A percentile compares a stretch with the other conserved stretches of the same genome.
These are phyloP conservation scores for Alternaria metachromatica DNA, from an alignment of 2,329 filamentous ascomycete genomes.

Conservation along the genomic window DNA sequence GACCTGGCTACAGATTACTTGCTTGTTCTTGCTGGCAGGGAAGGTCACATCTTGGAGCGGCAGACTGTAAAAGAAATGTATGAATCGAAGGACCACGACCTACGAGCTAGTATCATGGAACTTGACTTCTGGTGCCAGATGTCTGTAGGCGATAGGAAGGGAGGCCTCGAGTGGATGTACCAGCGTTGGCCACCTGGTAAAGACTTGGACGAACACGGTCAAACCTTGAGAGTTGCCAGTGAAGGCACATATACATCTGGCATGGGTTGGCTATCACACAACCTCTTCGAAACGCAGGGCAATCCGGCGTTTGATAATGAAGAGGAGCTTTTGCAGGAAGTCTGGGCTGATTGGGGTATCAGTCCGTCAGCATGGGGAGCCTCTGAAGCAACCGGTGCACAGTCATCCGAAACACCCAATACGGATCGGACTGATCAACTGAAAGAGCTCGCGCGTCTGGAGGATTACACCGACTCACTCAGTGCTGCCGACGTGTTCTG, in stretches of 20 bases:
- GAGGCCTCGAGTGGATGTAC: slow-evolving; percentile 89
- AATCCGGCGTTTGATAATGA: slow-evolving; percentile 57
- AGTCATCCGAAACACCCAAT: background rate
- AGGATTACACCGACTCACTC: slow-evolving; percentile 63
- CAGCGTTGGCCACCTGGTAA: slow-evolving; percentile 75
- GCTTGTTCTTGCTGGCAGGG: slow-evolving; percentile 81
- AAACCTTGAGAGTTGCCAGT: slow-evolving; percentile 79
- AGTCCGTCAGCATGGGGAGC: slow-evolving; percentile 64
- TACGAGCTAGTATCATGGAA: slow-evolving; percentile 82
- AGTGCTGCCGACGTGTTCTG: slow-evolving; percentile 72
- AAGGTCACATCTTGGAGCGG: slow-evolving; percentile 80
- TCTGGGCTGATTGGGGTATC: slow-evolving; percentile 72
- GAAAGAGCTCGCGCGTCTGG: slow-evolving; percentile 56
- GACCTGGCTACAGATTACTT: slow-evolving; percentile 80
- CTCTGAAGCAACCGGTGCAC: background rate
- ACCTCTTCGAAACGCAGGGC: slow-evolving; percentile 56
- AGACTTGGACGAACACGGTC: slow-evolving; percentile 71
- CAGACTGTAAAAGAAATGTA: slow-evolving; percentile 74
- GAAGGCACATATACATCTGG: slow-evolving; percentile 76
- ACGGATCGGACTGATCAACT: background rate
- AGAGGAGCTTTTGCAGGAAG: slow-evolving; percentile 69
- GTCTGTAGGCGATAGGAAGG: slow-evolving; percentile 85
- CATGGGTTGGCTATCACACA: slow-evolving; percentile 78
- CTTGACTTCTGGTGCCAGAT: slow-evolving; percentile 98
- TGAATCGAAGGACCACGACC: slow-evolving; percentile 70